A percentile compares a stretch with the other conserved stretches of the same genome.
Evolutionary conservation across 768 basidiomycete genomes (phyloP).

Genomic region (Pleurotus djamor): DNA sequence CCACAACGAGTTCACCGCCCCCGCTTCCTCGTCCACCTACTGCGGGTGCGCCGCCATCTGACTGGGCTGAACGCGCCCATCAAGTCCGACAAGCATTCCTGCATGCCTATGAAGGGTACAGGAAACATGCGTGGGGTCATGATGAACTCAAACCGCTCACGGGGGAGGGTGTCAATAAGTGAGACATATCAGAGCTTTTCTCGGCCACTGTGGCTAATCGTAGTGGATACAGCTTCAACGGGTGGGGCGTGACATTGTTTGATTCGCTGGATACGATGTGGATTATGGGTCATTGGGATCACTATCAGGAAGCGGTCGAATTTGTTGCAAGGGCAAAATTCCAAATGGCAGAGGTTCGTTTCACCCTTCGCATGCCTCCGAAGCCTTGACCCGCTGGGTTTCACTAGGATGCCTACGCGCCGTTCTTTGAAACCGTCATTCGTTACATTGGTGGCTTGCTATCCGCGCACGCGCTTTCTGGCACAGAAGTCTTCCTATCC

Average conservation of each 20-base stretch:
- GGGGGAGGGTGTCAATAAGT: conserved; percentile 41
- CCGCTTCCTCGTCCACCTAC: not conserved
- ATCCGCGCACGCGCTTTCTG: conserved; percentile 75
- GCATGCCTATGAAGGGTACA: conserved; percentile 70
- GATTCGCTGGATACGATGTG: conserved; percentile 85
- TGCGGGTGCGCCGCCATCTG: conserved; percentile 18
- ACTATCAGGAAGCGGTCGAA: conserved; percentile 60
- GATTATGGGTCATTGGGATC: conserved; percentile 69
- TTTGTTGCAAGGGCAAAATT: conserved; percentile 47
- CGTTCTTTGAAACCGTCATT: conserved; percentile 81
- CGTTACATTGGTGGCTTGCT: conserved; percentile 84
- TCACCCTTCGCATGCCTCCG: not conserved
- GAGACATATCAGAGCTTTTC: conserved; percentile 15
- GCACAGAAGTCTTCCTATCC: conserved; percentile 55
- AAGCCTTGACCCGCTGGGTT: conserved; percentile 5
- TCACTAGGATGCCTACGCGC: conserved; percentile 24
- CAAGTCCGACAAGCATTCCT: conserved; percentile 61
- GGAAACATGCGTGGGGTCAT: conserved; percentile 55
- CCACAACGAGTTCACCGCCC: not conserved
- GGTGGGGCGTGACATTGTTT: conserved; percentile 71
- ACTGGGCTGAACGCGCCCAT: conserved; percentile 52
- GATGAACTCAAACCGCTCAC: conserved; percentile 64
- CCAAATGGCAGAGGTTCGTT: conserved; percentile 28
- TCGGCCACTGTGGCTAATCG: not conserved
- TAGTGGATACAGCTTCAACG: conserved; percentile 52